Percentiles rank a stretch among this genome's conserved stretches.
Conservation (phyloP, 2,329 filamentous ascomycete species). For the Didymella pomorum region DNA sequence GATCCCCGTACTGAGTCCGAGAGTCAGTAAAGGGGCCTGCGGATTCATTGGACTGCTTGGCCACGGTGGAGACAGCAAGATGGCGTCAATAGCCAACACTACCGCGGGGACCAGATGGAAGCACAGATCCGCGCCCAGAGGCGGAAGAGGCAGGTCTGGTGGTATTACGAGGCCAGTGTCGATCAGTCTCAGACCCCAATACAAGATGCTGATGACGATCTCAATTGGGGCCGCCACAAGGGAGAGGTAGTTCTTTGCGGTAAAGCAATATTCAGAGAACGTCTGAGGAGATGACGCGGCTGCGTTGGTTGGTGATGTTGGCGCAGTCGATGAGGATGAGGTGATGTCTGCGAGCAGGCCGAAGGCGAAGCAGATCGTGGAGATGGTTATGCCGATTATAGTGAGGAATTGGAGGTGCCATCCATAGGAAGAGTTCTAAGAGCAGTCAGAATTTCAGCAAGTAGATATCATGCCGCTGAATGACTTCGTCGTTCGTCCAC, state of each 20-base stretch:
- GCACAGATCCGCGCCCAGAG: slow-evolving; percentile 60
- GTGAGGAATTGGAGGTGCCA: slow-evolving; percentile 77
- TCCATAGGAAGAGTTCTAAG: slow-evolving; percentile 66
- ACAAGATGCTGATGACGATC: slow-evolving; percentile 73
- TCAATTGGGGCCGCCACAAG: slow-evolving; percentile 73
- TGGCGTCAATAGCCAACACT: slow-evolving; percentile 69
- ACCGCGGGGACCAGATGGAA: slow-evolving; percentile 66
- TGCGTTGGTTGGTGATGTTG: slow-evolving; percentile 43
- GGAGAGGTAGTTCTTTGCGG: slow-evolving; percentile 71
- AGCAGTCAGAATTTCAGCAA: neutral
- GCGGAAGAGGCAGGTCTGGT: slow-evolving; percentile 44
- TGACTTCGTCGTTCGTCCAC: no score
- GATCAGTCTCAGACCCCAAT: slow-evolving; percentile 71
- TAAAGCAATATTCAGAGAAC: slow-evolving; percentile 65
- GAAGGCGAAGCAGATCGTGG: slow-evolving; percentile 66
- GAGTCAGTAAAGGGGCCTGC: slow-evolving; percentile 62
- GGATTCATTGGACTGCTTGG: slow-evolving; percentile 58
- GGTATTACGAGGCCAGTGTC: slow-evolving; percentile 64
- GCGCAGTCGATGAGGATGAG: neutral
- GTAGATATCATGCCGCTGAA: no score
- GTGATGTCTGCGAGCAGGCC: slow-evolving; percentile 70
- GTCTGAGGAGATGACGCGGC: slow-evolving; percentile 6
- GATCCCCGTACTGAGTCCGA: slow-evolving; percentile 65
- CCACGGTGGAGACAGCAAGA: slow-evolving; percentile 77
- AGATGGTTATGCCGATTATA: slow-evolving; percentile 72